Base-by-base conservation (phyloP, 345 rosid species). In the Moringa oleifera region DNA sequence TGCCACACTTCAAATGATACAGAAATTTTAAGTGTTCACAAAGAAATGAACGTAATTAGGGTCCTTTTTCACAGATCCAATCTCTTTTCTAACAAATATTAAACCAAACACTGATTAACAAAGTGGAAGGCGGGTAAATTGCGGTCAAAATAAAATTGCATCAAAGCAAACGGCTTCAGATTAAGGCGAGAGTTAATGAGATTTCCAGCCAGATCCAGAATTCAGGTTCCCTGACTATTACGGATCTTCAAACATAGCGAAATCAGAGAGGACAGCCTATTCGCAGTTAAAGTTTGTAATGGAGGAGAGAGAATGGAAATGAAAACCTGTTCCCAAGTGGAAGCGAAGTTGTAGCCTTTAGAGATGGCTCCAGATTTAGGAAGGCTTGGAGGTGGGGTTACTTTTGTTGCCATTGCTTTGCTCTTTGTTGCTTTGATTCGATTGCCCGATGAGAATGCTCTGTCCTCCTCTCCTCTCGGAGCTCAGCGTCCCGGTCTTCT, bases 271-370 rank as follows among this genome's bases (percentile, higher is more conserved):
- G 59, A 0, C 25, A 24, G 23, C 23, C 36, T 11, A 10, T 36
- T 11, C 17, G 49, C 17, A 41, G 47, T 41, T 41, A 24, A 55
- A n/a, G 53, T 25, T 20, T 9, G 21, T 23, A 53, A 63, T 18
- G 9, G 51, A 41, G 19, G 24, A 41, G 56, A 70, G 53, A 54
- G 51, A 65, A 18, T 3, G 25, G 31, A 23, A 1, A 47, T 56
- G 41, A 64, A 36, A 67, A 92, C 98, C 91, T 87, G 96, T 67
- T 93, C 98, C 98, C 98, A 93, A 58, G 89, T 83, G 33, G 94
- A 93, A 66, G 97, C 84, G 81, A 93, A 93, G 76, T 84, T 88
- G 87, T 90, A 87, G 74, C 97, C 97, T 77, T 63, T 90, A 70
- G 91, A 87, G 65, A 93, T 75, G 58, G 97, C 97, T 68, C 86